phyloP scores from a whole-genome alignment of 768 basidiomycete species.

The Suillus plorans region DNA sequence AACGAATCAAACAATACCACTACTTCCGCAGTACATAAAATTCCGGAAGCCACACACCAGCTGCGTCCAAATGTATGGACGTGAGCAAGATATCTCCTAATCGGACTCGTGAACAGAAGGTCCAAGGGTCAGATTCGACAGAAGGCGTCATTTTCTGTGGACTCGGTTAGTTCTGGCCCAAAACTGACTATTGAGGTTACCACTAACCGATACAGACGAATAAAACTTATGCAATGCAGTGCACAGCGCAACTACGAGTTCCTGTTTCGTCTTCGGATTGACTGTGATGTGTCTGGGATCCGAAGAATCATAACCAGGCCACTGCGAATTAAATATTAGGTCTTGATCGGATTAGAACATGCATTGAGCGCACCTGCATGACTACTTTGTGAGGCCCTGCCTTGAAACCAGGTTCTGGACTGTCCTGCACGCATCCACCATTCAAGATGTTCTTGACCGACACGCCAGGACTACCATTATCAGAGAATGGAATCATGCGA shows the following conservation, averaged over 20 bases:
- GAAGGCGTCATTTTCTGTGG: neutral
- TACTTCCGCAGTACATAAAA: constrained; percentile 21
- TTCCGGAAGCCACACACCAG: constrained; percentile 26
- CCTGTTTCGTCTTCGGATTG: constrained; percentile 16
- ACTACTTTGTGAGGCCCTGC: neutral
- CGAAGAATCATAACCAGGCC: constrained; percentile 21
- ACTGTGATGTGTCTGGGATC: constrained; percentile 12
- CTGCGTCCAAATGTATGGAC: constrained; percentile 21
- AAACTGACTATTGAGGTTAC: neutral
- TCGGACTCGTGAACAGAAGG: constrained; percentile 12
- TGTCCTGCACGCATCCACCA: constrained; percentile 9
- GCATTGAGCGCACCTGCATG: neutral
- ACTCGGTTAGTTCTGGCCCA: neutral
- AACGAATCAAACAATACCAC: neutral
- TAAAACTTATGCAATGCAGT: neutral
- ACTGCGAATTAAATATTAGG: constrained; percentile 11
- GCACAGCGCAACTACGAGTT: constrained; percentile 1
- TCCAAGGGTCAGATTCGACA: constrained; percentile 18
- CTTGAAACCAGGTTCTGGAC: neutral
- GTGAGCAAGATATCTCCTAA: constrained; percentile 20
- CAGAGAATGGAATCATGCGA: constrained; percentile 18
- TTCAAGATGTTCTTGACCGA: constrained; percentile 16
- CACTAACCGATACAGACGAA: neutral
- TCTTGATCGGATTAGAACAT: neutral
- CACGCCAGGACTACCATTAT: constrained; percentile 20